A percentile compares a stretch with the other conserved stretches of the same genome.
Conservation (phyloP, 2,329 filamentous ascomycete genomes). For the Stachybotrys chlorohalonatus region DNA sequence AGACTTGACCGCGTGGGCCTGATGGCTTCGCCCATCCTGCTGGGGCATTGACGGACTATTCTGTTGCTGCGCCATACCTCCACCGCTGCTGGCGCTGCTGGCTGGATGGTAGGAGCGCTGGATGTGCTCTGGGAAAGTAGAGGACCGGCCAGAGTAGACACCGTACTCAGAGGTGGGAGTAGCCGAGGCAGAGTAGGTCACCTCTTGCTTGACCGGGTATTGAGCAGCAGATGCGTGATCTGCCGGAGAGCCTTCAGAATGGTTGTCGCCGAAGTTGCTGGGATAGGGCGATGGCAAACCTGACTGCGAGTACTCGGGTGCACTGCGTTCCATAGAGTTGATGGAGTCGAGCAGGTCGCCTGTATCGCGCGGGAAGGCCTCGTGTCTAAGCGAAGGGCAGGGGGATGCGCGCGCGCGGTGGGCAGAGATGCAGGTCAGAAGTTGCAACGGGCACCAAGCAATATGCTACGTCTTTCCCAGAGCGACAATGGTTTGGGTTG, state of each 20-base stretch:
- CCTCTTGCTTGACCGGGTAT: slow-evolving; percentile 76
- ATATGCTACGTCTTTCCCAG: slow-evolving; percentile 22
- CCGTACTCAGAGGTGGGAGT: slow-evolving; percentile 88
- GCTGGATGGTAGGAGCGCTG: slow-evolving; percentile 76
- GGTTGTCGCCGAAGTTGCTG: slow-evolving; percentile 55
- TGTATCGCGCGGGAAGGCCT: background rate
- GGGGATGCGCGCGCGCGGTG: slow-evolving; percentile 8
- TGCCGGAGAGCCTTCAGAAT: slow-evolving; percentile 80
- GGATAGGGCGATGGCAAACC: slow-evolving; percentile 72
- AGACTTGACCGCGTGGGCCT: slow-evolving; percentile 75
- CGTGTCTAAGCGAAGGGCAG: background rate
- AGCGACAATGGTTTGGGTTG: slow-evolving; percentile 1
- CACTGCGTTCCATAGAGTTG: slow-evolving; percentile 49
- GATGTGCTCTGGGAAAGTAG: slow-evolving; percentile 80
- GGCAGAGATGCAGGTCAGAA: slow-evolving; percentile 16
- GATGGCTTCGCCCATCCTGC: slow-evolving; percentile 73
- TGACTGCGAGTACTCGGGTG: slow-evolving; percentile 76
- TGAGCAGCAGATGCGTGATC: slow-evolving; percentile 91
- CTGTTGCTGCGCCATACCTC: slow-evolving; percentile 93
- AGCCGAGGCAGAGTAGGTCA: slow-evolving; percentile 66
- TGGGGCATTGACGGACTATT: slow-evolving; percentile 94
- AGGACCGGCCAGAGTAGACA: slow-evolving; percentile 73
- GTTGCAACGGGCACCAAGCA: slow-evolving; percentile 21
- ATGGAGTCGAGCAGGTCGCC: slow-evolving; percentile 13
- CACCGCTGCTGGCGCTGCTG: slow-evolving; percentile 57